Conservation (phyloP, 2,329 filamentous ascomycete genomes). For the Ceratocystis destructans region DNA sequence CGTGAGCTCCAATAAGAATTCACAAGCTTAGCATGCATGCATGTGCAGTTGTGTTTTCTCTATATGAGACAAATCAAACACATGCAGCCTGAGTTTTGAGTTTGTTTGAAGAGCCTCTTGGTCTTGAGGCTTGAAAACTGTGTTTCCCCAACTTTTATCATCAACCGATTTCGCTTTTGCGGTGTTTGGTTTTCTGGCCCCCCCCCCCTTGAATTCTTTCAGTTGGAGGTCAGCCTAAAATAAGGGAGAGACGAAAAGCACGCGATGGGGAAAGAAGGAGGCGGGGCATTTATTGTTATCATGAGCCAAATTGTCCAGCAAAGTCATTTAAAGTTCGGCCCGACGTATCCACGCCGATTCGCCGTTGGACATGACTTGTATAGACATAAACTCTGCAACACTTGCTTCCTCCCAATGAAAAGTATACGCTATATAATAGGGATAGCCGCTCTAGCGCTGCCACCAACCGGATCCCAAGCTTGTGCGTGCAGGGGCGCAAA, state of each 20-base stretch:
- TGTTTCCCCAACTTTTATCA: background rate
- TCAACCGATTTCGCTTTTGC: background rate
- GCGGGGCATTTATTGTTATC: background rate
- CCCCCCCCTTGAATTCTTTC: background rate
- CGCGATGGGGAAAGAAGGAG: background rate
- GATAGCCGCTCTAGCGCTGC: background rate
- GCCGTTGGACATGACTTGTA: background rate
- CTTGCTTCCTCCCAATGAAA: background rate
- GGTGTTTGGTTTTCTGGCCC: background rate
- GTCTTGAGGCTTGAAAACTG: background rate
- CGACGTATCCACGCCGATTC: constrained; percentile 3
- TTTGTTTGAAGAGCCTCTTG: background rate
- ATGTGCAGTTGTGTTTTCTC: background rate
- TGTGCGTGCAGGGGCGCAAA: constrained; percentile 4
- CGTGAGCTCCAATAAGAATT: background rate
- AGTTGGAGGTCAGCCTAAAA: background rate
- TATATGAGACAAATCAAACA: background rate
- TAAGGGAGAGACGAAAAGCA: background rate
- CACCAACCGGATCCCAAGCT: constrained; percentile 2
- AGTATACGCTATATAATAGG: background rate
- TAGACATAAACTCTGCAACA: background rate
- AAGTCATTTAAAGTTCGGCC: background rate
- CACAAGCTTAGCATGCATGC: background rate
- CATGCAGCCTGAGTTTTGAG: background rate
- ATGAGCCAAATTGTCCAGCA: background rate